Conservation (phyloP, 1,139 yeast genomes). For the Hyphopichia khmerensis region DNA sequence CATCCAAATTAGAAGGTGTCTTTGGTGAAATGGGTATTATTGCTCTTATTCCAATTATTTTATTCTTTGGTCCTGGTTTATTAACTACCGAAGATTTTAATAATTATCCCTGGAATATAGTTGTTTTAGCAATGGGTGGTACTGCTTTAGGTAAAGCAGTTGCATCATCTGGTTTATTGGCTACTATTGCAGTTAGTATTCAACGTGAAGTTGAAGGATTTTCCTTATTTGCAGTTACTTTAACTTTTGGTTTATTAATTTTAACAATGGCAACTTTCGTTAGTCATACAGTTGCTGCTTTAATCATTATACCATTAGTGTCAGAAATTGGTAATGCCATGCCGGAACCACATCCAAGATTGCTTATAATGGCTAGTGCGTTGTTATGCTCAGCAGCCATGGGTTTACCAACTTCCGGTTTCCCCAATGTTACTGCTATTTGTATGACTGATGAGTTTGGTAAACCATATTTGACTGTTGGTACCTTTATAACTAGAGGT, state of each 20-base stretch:
- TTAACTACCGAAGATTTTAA: conserved; percentile 65
- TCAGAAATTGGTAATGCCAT: conserved; percentile 64
- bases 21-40: conserved; percentile 75
- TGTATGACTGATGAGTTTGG: conserved; percentile 75
- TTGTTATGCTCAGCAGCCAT: conserved; percentile 71
- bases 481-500: conserved; percentile 68
- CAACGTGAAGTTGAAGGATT: conserved; percentile 56
- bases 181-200: conserved; percentile 59
- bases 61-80: conserved; percentile 71
- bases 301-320: conserved; percentile 68
- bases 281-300: conserved; percentile 76
- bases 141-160: conserved; percentile 75
- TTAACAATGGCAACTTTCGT: conserved; percentile 72
- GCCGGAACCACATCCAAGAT: conserved; percentile 54
- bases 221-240: conserved; percentile 57
- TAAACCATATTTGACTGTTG: conserved; percentile 61
- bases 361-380: conserved; percentile 67
- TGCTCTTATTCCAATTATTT: conserved; percentile 62
- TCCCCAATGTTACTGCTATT: conserved; percentile 79
- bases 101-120: conserved; percentile 76
- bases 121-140: conserved; percentile 77
- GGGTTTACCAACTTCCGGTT: conserved; percentile 77
- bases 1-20: conserved; percentile 50
- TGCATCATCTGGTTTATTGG: conserved; percentile 64
- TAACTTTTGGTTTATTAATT: conserved; percentile 66